These are phyloP conservation scores for Ophiocordyceps camponoti-saundersi DNA, from an alignment of 2,329 filamentous ascomycete species.

Conservation along the genomic window DNA sequence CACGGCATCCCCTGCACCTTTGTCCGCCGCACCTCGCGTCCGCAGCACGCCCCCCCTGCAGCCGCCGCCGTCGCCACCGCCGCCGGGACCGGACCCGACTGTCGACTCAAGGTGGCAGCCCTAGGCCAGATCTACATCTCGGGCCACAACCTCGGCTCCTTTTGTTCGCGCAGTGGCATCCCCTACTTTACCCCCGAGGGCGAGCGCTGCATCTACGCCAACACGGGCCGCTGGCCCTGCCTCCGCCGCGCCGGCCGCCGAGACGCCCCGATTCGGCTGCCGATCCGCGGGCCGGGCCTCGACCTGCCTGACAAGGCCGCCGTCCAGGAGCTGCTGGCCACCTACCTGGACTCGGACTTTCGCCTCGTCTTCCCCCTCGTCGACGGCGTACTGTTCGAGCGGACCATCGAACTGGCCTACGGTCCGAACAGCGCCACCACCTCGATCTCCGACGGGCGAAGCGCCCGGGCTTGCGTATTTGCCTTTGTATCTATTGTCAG, in stretches of 20 bases:
- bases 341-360: conserved; percentile 15
- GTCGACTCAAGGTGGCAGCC: conserved; percentile 1
- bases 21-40: conserved; percentile 3
- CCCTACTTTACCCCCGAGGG: conserved; percentile 30
- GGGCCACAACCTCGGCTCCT: conserved; percentile 26
- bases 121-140: conserved; percentile 26
- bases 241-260: conserved; percentile 1
- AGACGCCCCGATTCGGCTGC: neutral
- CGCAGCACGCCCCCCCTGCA: neutral
- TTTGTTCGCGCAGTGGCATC: conserved; percentile 28
- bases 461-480: conserved; percentile 28
- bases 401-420: conserved; percentile 26
- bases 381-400: conserved; percentile 26
- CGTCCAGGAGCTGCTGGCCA: conserved; percentile 8
- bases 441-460: conserved; percentile 10
- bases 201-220: conserved; percentile 27
- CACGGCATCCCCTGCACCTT: conserved; percentile 30
- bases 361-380: conserved; percentile 29
- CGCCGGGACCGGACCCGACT: neutral
- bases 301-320: conserved; percentile 19
- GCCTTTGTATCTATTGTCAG: conserved; percentile 25
- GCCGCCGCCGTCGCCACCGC: neutral
- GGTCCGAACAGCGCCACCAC: neutral
- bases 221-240: conserved; percentile 17
- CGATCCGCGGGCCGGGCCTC: neutral